Evolutionary conservation across 2,329 filamentous ascomycete species (phyloP).

Genomic region (Onygenales sp.): DNA sequence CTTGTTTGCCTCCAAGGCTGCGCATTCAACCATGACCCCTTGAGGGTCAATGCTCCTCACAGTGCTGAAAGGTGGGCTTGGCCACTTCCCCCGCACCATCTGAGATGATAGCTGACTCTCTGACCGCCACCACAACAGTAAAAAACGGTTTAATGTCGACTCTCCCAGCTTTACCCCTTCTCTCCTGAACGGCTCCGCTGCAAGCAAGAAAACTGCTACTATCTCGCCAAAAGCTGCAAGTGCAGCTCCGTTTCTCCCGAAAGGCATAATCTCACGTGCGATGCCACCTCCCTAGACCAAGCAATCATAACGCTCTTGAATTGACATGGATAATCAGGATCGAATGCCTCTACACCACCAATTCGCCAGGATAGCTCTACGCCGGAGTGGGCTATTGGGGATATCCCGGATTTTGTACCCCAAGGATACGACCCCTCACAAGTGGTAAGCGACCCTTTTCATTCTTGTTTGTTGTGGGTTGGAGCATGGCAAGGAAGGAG

Average conservation of each 20-base stretch:
- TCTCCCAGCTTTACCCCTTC: conserved; percentile 88
- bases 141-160: conserved; percentile 85
- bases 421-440: conserved; percentile 33
- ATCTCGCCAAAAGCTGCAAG: conserved; percentile 87
- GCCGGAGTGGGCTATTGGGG: conserved; percentile 36
- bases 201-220: conserved; percentile 51
- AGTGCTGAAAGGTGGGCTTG: conserved; percentile 30
- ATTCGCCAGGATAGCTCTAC: conserved; percentile 30
- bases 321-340: conserved; percentile 21
- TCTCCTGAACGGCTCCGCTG: conserved; percentile 28
- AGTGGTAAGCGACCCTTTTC: conserved; percentile 31
- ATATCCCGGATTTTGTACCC: conserved; percentile 44
- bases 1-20: conserved; percentile 43
- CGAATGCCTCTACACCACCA: conserved; percentile 31
- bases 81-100: conserved; percentile 1
- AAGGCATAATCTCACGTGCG: conserved; percentile 25
- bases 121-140: conserved; percentile 14
- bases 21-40: conserved; percentile 77
- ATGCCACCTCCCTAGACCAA: conserved; percentile 3
- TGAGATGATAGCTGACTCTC: not conserved
- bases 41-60: conserved; percentile 44
- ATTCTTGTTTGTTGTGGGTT: not conserved
- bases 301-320: conserved; percentile 1
- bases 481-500: no score
- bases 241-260: conserved; percentile 54